Evolutionary conservation across 345 rosid genomes (phyloP), one percentile per base, ranked within the genome.

Genomic region (Brassica incana): DNA sequence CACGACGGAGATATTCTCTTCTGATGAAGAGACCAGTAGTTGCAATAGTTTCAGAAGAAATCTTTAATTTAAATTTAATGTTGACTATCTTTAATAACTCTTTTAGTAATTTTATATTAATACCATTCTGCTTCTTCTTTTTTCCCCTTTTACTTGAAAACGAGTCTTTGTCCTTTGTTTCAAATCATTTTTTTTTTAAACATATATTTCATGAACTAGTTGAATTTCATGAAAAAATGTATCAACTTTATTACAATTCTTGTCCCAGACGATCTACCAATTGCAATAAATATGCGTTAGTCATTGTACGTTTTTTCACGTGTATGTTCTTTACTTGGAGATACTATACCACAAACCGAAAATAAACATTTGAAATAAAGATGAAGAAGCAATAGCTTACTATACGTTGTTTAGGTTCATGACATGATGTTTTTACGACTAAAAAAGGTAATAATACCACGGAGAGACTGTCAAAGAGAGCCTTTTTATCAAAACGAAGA

Each of bases 1-100:
- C 86, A 81, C 83, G 20, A 93, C 99, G 23, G 90, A 92, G 81
- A 83, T 84, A 30, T 87, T 89, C 5, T 80, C 77, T 38, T 75
- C 82, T 64, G 94, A 88, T 59, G 96, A 93, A 74, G 97, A 89
- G 80, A 90, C 87, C 54, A 89, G 92, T 73, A 85, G 97, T 81
- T 87, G 96, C 87, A 90, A 89, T 80, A 91, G 90, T 79, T 80
- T 83, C 74, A 85, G 88, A 83, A 87, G 86, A 84, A 90, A 91
- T 85, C 88, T 88, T 62, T 88, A 88, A 80, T 73, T 74, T 77
- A 45, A 65, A 65, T 76, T 81, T 81, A 71, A 81, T 76, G 77
- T 66, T 66, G 77, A 71, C 77, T 76, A 75, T 54, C 75, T 35
- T 50, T 33, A 10, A 54, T 16, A 15, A 54, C 3, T 15, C 2